A percentile compares a stretch with the other conserved stretches of the same genome.
Evolutionary conservation across 164 flowering plant species (phyloP).

Genomic region (Aristolochia californica): DNA sequence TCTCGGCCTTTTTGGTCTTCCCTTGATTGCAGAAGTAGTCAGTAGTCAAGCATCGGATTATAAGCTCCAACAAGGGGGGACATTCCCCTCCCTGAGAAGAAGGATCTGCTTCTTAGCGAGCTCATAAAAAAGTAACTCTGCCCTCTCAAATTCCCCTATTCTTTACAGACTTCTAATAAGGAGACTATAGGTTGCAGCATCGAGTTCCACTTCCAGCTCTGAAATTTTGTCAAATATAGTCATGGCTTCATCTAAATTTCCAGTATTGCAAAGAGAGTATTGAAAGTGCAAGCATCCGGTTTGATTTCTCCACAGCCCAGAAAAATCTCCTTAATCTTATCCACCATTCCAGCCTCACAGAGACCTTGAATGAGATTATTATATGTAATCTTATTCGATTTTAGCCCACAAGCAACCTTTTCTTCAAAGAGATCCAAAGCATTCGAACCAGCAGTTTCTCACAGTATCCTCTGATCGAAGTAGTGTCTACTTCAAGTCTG

Average conservation of each 20-base stretch:
- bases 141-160: conserved; percentile 33
- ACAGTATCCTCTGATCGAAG: conserved; percentile 78
- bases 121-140: conserved; percentile 60
- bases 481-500: conserved; percentile 45
- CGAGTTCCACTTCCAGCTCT: conserved; percentile 35
- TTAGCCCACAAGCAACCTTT: conserved; percentile 39
- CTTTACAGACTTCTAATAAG: conserved; percentile 51
- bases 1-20: conserved; percentile 55
- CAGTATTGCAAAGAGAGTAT: conserved; percentile 55
- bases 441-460: conserved; percentile 37
- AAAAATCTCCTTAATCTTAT: conserved; percentile 57
- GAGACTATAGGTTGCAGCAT: conserved; percentile 70
- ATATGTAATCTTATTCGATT: conserved; percentile 38
- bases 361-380: conserved; percentile 77
- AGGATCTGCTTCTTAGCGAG: conserved; percentile 38
- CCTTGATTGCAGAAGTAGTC: conserved; percentile 50
- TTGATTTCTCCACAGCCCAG: conserved; percentile 37
- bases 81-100: conserved; percentile 33
- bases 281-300: conserved; percentile 82
- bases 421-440: conserved; percentile 53
- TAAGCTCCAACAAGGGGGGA: conserved; percentile 49
- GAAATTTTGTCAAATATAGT: conserved; percentile 42
- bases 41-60: conserved; percentile 42
- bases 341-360: conserved; percentile 44
- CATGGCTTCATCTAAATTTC: conserved; percentile 46